These are phyloP conservation scores for Trichoderma asperelloides DNA, from an alignment of 495 filamentous ascomycete genomes.

Conservation along the genomic window DNA sequence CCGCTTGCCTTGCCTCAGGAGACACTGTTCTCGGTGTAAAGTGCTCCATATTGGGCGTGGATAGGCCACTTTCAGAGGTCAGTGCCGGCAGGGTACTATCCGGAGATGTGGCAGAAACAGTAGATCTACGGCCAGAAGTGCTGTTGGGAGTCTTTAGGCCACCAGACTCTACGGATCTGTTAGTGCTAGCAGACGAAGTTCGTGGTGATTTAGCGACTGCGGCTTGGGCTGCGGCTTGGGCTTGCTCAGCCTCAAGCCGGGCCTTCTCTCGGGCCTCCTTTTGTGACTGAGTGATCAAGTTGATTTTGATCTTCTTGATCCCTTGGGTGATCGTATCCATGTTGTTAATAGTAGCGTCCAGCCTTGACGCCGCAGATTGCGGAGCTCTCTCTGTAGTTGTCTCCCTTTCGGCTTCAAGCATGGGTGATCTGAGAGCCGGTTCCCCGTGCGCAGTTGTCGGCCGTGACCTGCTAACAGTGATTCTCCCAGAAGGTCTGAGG, in stretches of 20 bases:
- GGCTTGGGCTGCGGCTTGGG: constrained; percentile 4
- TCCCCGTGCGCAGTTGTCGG: not conserved
- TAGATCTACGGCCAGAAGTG: not conserved
- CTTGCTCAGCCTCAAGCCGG: constrained; percentile 16
- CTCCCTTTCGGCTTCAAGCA: not conserved
- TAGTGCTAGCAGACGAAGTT: not conserved
- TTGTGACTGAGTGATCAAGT: constrained; percentile 61
- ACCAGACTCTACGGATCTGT: not conserved
- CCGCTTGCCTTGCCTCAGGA: not conserved
- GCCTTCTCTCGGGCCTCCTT: constrained; percentile 45
- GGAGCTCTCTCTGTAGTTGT: not conserved
- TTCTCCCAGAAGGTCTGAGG: not conserved
- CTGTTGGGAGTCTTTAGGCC: constrained; percentile 11
- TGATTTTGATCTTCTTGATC: constrained; percentile 69
- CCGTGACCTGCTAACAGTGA: not conserved
- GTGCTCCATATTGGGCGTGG: not conserved
- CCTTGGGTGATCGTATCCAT: constrained; percentile 58
- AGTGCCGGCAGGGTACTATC: not conserved
- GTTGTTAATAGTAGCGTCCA: constrained; percentile 23
- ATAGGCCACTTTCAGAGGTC: not conserved
- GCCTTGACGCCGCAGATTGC: not conserved
- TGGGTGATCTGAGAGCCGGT: not conserved
- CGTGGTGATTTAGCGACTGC: not conserved
- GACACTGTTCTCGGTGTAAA: not conserved
- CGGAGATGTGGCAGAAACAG: not conserved